phyloP scores from a whole-genome alignment of 108 stramenopile species.

The Cyclotella cryptica region DNA sequence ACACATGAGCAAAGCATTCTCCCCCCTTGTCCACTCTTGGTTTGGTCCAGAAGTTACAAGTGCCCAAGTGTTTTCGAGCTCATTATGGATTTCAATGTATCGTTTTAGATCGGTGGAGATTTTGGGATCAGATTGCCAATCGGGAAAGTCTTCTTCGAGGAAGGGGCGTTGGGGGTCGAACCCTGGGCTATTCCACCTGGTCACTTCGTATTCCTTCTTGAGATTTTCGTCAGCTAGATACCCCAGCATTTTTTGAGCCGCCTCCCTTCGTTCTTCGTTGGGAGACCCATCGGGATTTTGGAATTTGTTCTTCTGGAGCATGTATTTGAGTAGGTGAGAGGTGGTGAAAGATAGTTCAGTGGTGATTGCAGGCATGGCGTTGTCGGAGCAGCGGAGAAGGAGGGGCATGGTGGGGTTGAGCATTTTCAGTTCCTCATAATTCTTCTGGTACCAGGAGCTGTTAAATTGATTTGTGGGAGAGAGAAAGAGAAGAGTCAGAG shows the following conservation, averaged over 20 bases:
- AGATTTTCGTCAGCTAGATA: slow-evolving; percentile 48
- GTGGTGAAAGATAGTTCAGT: slow-evolving; percentile 84
- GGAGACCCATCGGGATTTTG: slow-evolving; percentile 73
- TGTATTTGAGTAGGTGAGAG: slow-evolving; percentile 82
- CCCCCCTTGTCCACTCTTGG: slow-evolving; percentile 73
- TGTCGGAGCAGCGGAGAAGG: slow-evolving; percentile 80
- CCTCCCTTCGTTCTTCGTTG: slow-evolving; percentile 75
- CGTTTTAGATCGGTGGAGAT: slow-evolving; percentile 55
- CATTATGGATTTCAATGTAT: slow-evolving; percentile 69
- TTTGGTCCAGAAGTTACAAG: slow-evolving; percentile 71
- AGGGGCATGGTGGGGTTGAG: slow-evolving; percentile 86
- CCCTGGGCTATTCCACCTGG: slow-evolving; percentile 71
- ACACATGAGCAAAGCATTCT: slow-evolving; percentile 86
- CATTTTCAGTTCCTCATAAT: slow-evolving; percentile 82
- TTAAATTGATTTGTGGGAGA: not conserved
- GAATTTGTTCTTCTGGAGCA: slow-evolving; percentile 85
- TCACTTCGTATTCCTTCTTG: slow-evolving; percentile 40
- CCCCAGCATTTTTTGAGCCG: slow-evolving; percentile 66
- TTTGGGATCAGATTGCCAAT: slow-evolving; percentile 69
- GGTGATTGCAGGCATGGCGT: slow-evolving; percentile 89
- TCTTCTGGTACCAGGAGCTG: slow-evolving; percentile 74
- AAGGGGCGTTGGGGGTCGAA: slow-evolving; percentile 82
- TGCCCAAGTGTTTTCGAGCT: slow-evolving; percentile 66
- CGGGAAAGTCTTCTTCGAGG: slow-evolving; percentile 60
- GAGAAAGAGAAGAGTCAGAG: not conserved